Conservation (phyloP, 2,329 filamentous ascomycete genomes). For the Sphaerulina populicola region DNA sequence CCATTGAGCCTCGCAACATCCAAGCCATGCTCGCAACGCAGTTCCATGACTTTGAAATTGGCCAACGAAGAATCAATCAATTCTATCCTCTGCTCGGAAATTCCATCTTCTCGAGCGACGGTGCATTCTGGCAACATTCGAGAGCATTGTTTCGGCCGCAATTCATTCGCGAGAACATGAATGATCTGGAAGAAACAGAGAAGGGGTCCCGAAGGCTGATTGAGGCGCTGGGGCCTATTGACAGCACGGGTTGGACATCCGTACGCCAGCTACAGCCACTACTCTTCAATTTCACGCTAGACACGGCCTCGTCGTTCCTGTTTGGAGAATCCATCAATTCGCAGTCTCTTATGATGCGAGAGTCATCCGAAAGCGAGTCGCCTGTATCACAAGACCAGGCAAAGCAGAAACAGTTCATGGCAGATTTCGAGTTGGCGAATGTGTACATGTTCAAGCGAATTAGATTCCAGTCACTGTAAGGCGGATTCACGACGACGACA, state of each 20-base stretch:
- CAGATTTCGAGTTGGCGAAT: slow-evolving; percentile 23
- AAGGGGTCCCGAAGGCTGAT: slow-evolving; percentile 29
- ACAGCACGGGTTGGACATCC: slow-evolving; percentile 22
- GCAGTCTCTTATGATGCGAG: slow-evolving; percentile 16
- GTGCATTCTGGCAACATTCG: slow-evolving; percentile 24
- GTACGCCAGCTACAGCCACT: slow-evolving; percentile 24
- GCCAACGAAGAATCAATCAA: neutral
- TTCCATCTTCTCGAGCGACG: neutral
- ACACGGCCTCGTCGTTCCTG: slow-evolving; percentile 34
- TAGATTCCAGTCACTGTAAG: slow-evolving; percentile 8
- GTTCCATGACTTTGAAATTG: neutral
- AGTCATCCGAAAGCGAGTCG: neutral
- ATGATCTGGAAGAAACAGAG: slow-evolving; percentile 28
- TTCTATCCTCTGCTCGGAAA: neutral
- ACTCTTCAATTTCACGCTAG: slow-evolving; percentile 33
- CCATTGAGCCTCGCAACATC: neutral
- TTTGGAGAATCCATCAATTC: slow-evolving; percentile 30
- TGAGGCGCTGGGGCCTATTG: slow-evolving; percentile 20
- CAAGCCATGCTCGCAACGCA: neutral
- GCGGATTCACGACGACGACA: too few relatives aligned
- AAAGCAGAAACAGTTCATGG: slow-evolving; percentile 21
- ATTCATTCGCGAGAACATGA: slow-evolving; percentile 28
- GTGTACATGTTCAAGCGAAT: slow-evolving; percentile 18
- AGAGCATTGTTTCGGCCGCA: slow-evolving; percentile 29
- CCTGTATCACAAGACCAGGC: neutral